phyloP scores from a whole-genome alignment of 2,329 filamentous ascomycete species.

The Colletotrichum shisoi region DNA sequence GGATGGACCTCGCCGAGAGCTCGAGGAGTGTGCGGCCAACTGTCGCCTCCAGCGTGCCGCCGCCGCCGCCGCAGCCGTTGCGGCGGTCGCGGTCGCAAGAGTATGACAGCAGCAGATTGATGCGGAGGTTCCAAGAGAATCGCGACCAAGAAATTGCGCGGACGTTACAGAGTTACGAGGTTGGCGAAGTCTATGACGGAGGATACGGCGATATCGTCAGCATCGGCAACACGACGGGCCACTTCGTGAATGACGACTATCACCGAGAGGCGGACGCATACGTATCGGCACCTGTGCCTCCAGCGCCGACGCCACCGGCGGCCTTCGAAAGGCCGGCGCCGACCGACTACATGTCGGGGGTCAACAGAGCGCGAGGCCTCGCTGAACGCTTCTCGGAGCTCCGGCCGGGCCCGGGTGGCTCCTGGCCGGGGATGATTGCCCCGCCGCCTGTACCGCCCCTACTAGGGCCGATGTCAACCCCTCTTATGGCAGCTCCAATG shows the following conservation, averaged over 20 bases:
- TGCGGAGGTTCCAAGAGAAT: constrained; percentile 57
- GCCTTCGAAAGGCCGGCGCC: constrained; percentile 50
- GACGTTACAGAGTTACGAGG: constrained; percentile 49
- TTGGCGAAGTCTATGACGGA: constrained; percentile 49
- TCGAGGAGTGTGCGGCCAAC: constrained; percentile 38
- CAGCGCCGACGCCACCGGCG: constrained; percentile 44
- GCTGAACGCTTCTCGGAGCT: constrained; percentile 60
- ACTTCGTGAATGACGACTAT: constrained; percentile 70
- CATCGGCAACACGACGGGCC: constrained; percentile 61
- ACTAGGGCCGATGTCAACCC: constrained; percentile 39
- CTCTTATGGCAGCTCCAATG: constrained; percentile 32
- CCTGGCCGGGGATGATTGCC: constrained; percentile 38
- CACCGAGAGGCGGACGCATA: constrained; percentile 50
- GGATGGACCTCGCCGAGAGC: constrained; percentile 14
- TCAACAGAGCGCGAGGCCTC: constrained; percentile 56
- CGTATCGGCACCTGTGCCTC: constrained; percentile 44
- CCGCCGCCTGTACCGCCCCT: constrained; percentile 42
- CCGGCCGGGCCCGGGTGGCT: constrained; percentile 46
- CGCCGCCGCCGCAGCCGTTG: not conserved
- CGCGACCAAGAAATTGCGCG: constrained; percentile 55
- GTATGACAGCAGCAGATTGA: constrained; percentile 57
- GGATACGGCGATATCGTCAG: constrained; percentile 52
- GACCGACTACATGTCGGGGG: constrained; percentile 55
- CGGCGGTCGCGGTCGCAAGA: constrained; percentile 43
- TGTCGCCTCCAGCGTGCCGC: constrained; percentile 31